phyloP scores from a whole-genome alignment of 257 asterid genomes.

The Ophiorrhiza pumila region DNA sequence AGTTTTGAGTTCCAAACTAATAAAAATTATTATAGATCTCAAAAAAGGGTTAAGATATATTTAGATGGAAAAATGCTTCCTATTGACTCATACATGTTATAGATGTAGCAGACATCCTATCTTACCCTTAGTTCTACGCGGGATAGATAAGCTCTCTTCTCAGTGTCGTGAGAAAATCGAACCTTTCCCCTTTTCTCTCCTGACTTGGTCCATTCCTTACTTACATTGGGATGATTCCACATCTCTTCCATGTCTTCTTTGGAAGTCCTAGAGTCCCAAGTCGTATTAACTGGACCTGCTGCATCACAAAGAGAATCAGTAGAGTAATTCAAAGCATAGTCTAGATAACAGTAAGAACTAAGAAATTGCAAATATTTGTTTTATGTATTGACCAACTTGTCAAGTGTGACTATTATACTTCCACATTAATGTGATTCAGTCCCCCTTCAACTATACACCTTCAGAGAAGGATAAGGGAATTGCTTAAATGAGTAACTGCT shows the following conservation, averaged over 20 bases:
- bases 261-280: constrained; percentile 90
- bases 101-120: background rate
- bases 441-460: background rate
- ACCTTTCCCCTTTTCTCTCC: constrained; percentile 84
- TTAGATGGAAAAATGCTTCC: background rate
- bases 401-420: background rate
- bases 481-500: background rate
- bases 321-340: constrained; percentile 10
- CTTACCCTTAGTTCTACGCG: constrained; percentile 83
- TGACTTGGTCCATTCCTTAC: constrained; percentile 80
- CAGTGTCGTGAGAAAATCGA: constrained; percentile 67
- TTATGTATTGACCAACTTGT: background rate
- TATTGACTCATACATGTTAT: background rate
- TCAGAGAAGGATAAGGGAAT: background rate
- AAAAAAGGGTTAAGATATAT: background rate
- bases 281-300: constrained; percentile 41
- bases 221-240: constrained; percentile 67
- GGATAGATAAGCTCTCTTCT: constrained; percentile 76
- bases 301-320: constrained; percentile 23
- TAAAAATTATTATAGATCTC: background rate
- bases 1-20: background rate
- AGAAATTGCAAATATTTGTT: background rate
- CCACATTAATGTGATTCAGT: background rate
- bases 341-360: background rate
- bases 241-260: constrained; percentile 77